phyloP scores from a whole-genome alignment of 2,329 filamentous ascomycete species.

The Alternaria alternata region DNA sequence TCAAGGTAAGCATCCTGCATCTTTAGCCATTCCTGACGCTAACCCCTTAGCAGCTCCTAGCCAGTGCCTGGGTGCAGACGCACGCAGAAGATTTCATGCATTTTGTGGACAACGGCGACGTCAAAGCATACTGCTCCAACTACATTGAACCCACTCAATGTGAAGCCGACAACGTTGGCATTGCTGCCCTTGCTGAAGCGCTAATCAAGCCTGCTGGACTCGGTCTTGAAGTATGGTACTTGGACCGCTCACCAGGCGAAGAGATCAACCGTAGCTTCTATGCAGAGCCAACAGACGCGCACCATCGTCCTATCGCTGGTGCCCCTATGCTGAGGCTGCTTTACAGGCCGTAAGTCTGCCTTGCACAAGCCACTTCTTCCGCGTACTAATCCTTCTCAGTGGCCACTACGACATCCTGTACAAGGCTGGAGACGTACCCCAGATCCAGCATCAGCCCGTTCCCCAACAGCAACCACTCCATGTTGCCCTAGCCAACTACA shows the following conservation, averaged over 20 bases:
- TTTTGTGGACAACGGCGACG: conserved; percentile 67
- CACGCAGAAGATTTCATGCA: conserved; percentile 73
- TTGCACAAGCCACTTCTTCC: background rate
- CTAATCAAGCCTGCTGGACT: conserved; percentile 81
- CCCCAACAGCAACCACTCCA: conserved; percentile 42
- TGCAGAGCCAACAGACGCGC: conserved; percentile 61
- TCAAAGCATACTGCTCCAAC: conserved; percentile 73
- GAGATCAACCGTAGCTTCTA: conserved; percentile 74
- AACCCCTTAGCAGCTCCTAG: conserved; percentile 69
- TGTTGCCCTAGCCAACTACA: conserved; percentile 48
- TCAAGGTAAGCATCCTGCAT: conserved; percentile 60
- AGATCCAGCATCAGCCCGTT: conserved; percentile 36
- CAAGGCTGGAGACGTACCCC: conserved; percentile 63
- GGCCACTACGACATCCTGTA: conserved; percentile 97
- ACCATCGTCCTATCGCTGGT: conserved; percentile 54
- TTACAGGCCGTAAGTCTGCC: conserved; percentile 67
- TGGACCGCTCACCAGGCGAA: conserved; percentile 82
- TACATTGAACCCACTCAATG: conserved; percentile 77
- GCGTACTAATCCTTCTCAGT: conserved; percentile 49
- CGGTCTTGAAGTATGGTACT: conserved; percentile 85
- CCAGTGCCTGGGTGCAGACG: conserved; percentile 83
- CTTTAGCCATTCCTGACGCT: conserved; percentile 4
- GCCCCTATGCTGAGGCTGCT: conserved; percentile 73
- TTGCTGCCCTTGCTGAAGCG: conserved; percentile 78
- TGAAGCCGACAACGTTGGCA: conserved; percentile 91